Percentiles rank a stretch among this genome's conserved stretches.
Conservation (phyloP, 2,329 filamentous ascomycete species). For the Pseudogymnoascus sp. region DNA sequence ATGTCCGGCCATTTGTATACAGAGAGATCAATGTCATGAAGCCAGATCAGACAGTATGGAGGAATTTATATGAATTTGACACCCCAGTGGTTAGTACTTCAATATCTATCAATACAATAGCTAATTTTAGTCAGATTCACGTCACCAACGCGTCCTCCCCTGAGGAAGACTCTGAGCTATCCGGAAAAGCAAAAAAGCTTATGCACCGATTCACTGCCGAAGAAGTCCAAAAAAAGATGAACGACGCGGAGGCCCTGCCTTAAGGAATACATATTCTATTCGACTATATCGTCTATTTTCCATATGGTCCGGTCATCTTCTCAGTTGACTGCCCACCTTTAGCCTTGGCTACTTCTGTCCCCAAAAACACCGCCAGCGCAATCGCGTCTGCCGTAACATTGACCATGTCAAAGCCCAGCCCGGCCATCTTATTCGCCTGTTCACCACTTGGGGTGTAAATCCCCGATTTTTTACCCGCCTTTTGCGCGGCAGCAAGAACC, state of each 20-base stretch:
- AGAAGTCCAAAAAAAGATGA: slow-evolving; percentile 61
- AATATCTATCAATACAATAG: not conserved
- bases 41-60: slow-evolving; percentile 55
- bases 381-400: slow-evolving; percentile 48
- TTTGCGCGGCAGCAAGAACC: slow-evolving; percentile 47
- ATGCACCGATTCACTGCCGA: slow-evolving; percentile 69
- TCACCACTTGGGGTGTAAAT: slow-evolving; percentile 49
- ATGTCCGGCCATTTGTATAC: slow-evolving; percentile 57
- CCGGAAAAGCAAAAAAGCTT: slow-evolving; percentile 55
- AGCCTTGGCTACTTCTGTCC: slow-evolving; percentile 39
- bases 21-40: slow-evolving; percentile 62
- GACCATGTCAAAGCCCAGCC: slow-evolving; percentile 54
- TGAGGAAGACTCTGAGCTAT: slow-evolving; percentile 44
- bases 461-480: slow-evolving; percentile 57
- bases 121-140: slow-evolving; percentile 39
- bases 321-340: slow-evolving; percentile 29
- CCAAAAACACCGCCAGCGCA: slow-evolving; percentile 39
- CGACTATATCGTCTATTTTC: slow-evolving; percentile 20
- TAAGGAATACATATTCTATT: not conserved
- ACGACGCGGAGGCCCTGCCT: slow-evolving; percentile 36
- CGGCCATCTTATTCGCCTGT: slow-evolving; percentile 45
- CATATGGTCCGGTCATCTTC: slow-evolving; percentile 24
- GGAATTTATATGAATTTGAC: slow-evolving; percentile 69
- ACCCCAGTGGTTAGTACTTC: slow-evolving; percentile 58
- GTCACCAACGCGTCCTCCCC: slow-evolving; percentile 47